These are phyloP conservation scores for Mortierella polycephala DNA, from an alignment of 371 early-diverging fungal genomes.

Conservation along the genomic window DNA sequence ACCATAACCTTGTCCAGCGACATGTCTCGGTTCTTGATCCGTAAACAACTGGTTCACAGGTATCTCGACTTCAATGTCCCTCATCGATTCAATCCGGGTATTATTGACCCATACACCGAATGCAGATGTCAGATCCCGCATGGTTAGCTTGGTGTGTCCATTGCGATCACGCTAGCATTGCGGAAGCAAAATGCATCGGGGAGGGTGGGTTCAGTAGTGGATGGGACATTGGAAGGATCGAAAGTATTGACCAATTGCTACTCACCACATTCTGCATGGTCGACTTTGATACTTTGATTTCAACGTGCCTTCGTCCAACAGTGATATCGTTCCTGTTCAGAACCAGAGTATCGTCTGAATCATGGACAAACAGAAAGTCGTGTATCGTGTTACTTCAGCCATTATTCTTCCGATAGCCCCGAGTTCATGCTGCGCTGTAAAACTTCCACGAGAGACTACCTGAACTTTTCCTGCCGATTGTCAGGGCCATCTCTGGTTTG, in stretches of 20 bases:
- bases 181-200: background rate
- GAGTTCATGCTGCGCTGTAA: too few species aligned
- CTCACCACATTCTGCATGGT: slow-evolving; percentile 40
- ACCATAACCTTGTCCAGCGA: slow-evolving; percentile 48
- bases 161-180: slow-evolving; percentile 17
- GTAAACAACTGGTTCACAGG: slow-evolving; percentile 10
- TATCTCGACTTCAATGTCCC: slow-evolving; percentile 26
- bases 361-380: background rate
- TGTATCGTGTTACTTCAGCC: background rate
- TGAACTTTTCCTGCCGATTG: slow-evolving; percentile 28
- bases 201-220: background rate
- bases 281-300: slow-evolving; percentile 23
- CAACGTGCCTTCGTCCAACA: slow-evolving; percentile 38
- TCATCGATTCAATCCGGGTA: slow-evolving; percentile 16
- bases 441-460: background rate
- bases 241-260: background rate
- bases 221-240: background rate
- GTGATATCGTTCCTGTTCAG: slow-evolving; percentile 26
- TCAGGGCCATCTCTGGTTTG: slow-evolving; percentile 39
- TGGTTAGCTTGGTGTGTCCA: slow-evolving; percentile 26
- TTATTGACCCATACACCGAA: slow-evolving; percentile 25
- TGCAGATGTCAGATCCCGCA: slow-evolving; percentile 36
- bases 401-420: background rate
- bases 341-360: slow-evolving; percentile 19
- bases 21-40: slow-evolving; percentile 14